A percentile compares a stretch with the other conserved stretches of the same genome.
Conservation (phyloP, 2,329 filamentous ascomycete species). For the Phialophora tarda region DNA sequence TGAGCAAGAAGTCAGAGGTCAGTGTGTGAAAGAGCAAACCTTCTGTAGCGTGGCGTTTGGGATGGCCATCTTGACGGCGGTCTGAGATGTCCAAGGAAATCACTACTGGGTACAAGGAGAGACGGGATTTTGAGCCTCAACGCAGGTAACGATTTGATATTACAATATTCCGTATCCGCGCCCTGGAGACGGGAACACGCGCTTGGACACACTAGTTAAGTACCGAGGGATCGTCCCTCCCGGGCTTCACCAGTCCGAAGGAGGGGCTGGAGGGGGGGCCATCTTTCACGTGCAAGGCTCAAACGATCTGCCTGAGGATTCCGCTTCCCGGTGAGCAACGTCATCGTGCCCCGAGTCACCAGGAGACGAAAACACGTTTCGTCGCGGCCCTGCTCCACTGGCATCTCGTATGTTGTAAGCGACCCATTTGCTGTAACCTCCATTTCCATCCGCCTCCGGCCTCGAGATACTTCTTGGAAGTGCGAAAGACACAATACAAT, state of each 20-base stretch:
- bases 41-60: constrained; percentile 93
- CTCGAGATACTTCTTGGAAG: background rate
- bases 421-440: constrained; percentile 1
- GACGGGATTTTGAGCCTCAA: constrained; percentile 16
- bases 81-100: background rate
- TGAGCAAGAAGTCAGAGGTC: constrained; percentile 22
- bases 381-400: background rate
- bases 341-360: constrained; percentile 5
- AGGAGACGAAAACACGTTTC: constrained; percentile 9
- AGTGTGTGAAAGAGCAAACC: constrained; percentile 56
- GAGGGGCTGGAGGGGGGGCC: background rate
- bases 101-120: background rate
- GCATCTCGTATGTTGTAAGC: constrained; percentile 13
- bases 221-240: constrained; percentile 1
- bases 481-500: background rate
- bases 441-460: constrained; percentile 19
- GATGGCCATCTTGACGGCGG: constrained; percentile 75
- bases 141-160: constrained; percentile 1
- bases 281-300: constrained; percentile 12
- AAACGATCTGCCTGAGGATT: constrained; percentile 13
- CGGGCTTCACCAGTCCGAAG: background rate
- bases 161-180: background rate
- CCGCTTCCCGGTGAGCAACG: constrained; percentile 1
- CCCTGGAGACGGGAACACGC: background rate
- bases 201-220: background rate